Evolutionary conservation across 2,329 filamentous ascomycete species (phyloP).

Genomic region (Hawksworthiomyces lignivorus): DNA sequence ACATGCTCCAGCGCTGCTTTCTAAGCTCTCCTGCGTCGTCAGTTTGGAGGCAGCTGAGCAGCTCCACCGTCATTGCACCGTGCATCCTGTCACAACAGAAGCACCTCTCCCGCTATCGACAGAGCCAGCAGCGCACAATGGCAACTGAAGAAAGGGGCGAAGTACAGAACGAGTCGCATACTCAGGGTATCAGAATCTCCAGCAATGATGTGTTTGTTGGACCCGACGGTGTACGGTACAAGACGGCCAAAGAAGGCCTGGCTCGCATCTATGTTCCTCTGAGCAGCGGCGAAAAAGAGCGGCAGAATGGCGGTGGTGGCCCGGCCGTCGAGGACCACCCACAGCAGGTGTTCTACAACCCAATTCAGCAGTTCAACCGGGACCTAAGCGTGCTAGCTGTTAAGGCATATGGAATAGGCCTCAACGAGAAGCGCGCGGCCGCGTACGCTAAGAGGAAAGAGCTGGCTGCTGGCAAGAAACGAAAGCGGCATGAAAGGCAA

Average conservation of each 20-base stretch:
- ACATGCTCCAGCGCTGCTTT: too few species aligned
- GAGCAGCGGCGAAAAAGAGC: constrained; percentile 25
- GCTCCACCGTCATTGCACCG: too few species aligned
- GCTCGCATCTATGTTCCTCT: constrained; percentile 49
- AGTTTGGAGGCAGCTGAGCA: too few species aligned
- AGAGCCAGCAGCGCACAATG: too few species aligned
- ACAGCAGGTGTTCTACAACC: constrained; percentile 93
- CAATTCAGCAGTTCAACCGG: constrained; percentile 97
- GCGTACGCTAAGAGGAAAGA: constrained; percentile 49
- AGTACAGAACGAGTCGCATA: too few species aligned
- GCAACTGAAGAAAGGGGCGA: too few species aligned
- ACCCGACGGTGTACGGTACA: constrained; percentile 40
- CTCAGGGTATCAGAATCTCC: too few species aligned
- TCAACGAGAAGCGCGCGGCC: constrained; percentile 40
- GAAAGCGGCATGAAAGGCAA: constrained; percentile 32
- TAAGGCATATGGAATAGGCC: constrained; percentile 73
- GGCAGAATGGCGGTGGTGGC: constrained; percentile 23
- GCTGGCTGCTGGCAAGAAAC: constrained; percentile 34
- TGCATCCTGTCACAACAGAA: too few species aligned
- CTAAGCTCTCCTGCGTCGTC: too few species aligned
- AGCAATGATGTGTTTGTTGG: constrained; percentile 4
- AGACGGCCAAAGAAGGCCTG: constrained; percentile 46
- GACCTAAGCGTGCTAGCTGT: constrained; percentile 91
- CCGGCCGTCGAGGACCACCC: constrained; percentile 50
- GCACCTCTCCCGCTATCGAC: too few species aligned